Percentiles rank a stretch among this genome's conserved stretches.
Conservation (phyloP, 306 rosid genomes). For the Mimosa pudica region DNA sequence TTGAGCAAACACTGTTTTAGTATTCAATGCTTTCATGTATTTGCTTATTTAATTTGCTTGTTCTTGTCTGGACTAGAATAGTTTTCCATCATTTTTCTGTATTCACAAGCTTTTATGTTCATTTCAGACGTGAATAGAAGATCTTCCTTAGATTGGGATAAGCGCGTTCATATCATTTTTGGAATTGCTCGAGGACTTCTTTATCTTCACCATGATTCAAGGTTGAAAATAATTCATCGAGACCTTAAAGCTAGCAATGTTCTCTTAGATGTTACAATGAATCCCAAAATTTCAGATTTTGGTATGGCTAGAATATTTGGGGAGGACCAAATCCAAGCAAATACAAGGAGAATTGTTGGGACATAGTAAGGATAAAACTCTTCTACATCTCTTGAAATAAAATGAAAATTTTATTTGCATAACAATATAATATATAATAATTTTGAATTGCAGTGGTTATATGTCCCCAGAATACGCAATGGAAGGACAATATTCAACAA, state of each 20-base stretch:
- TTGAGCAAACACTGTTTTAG: neutral
- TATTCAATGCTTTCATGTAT: neutral
- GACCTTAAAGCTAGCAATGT: conserved; percentile 43
- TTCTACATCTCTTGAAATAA: neutral
- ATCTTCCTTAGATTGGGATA: neutral
- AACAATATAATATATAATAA: neutral
- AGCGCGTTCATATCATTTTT: conserved; percentile 16
- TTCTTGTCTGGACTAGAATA: neutral
- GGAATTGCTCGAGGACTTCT: conserved; percentile 35
- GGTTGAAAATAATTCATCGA: conserved; percentile 35
- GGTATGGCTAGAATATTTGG: conserved; percentile 41
- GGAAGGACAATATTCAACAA: conserved; percentile 33
- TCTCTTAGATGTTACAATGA: conserved; percentile 27
- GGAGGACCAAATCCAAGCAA: conserved; percentile 26
- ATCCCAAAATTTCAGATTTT: conserved; percentile 43
- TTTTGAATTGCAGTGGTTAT: conserved; percentile 30
- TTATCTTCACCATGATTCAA: conserved; percentile 42
- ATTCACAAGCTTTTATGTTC: neutral
- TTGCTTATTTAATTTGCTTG: neutral
- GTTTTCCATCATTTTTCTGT: neutral
- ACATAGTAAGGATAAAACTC: conserved; percentile 34
- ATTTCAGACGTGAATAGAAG: neutral
- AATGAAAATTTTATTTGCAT: neutral
- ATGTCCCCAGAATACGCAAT: conserved; percentile 42
- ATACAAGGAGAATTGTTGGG: conserved; percentile 35